Conservation (phyloP, 2,329 filamentous ascomycete species). For the Neopestalotiopsis clavispora region DNA sequence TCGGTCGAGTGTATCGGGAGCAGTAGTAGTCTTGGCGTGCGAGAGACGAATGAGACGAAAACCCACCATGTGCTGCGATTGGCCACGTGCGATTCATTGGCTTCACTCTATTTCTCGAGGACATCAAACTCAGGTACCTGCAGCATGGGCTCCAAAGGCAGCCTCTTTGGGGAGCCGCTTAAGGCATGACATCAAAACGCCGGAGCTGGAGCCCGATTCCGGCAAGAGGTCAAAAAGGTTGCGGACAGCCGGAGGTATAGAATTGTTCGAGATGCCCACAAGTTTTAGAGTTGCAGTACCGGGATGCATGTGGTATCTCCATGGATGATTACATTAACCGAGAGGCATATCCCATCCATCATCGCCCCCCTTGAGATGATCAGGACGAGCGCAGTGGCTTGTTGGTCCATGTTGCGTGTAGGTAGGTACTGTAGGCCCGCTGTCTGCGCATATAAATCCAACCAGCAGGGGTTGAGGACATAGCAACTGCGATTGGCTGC, state of each 20-base stretch:
- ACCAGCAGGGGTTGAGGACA: neutral
- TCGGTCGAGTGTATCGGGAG: slow-evolving; percentile 9
- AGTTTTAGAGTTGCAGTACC: slow-evolving; percentile 18
- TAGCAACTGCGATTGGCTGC: neutral
- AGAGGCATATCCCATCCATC: slow-evolving; percentile 1
- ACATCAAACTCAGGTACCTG: slow-evolving; percentile 14
- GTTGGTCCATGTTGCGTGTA: neutral
- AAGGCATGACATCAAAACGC: slow-evolving; percentile 19
- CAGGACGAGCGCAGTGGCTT: slow-evolving; percentile 3
- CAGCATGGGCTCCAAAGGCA: slow-evolving; percentile 4
- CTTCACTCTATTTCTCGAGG: slow-evolving; percentile 10
- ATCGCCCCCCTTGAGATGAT: neutral
- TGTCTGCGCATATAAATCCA: slow-evolving; percentile 3
- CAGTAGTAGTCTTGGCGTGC: neutral
- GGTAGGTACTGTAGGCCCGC: neutral
- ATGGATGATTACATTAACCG: slow-evolving; percentile 3
- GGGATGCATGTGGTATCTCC: slow-evolving; percentile 13
- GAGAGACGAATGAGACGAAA: neutral
- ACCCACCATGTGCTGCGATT: slow-evolving; percentile 11
- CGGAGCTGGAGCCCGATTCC: slow-evolving; percentile 14
- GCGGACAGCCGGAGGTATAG: slow-evolving; percentile 1
- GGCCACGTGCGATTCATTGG: slow-evolving; percentile 15
- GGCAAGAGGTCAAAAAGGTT: slow-evolving; percentile 15
- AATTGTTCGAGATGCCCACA: slow-evolving; percentile 16
- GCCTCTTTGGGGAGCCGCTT: slow-evolving; percentile 17